Conservation (phyloP, 2,329 filamentous ascomycete species). For the Epichloe typhina region DNA sequence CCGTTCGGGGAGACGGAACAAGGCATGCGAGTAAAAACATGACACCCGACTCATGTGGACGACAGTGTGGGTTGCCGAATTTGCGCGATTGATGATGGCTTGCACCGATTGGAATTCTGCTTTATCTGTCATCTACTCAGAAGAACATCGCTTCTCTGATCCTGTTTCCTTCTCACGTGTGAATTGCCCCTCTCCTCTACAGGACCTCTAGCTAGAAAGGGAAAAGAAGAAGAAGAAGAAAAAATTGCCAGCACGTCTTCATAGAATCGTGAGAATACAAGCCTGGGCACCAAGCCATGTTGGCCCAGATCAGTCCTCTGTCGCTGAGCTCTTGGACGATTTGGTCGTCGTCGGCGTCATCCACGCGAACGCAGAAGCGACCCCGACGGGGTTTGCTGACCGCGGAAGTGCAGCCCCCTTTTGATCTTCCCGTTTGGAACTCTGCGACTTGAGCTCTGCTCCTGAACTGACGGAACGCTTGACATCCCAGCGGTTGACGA, state of each 20-base stretch:
- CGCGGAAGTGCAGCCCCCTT: conserved; percentile 34
- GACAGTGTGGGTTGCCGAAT: too few relatives aligned
- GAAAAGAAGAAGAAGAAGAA: too few relatives aligned
- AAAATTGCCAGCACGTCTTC: background rate
- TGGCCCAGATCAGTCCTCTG: conserved; percentile 9
- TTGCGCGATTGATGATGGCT: background rate
- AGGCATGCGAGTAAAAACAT: too few relatives aligned
- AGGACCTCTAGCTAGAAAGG: background rate
- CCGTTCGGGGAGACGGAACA: too few relatives aligned
- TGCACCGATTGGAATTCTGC: background rate
- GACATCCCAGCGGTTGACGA: conserved; percentile 35
- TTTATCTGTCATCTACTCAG: background rate
- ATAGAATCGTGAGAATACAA: background rate
- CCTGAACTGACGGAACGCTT: conserved; percentile 36
- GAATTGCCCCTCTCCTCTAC: conserved; percentile 9
- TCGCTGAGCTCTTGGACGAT: conserved; percentile 20
- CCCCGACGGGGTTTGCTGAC: conserved; percentile 71
- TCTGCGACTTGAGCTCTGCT: conserved; percentile 23
- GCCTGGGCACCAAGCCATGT: background rate
- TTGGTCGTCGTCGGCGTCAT: conserved; percentile 47
- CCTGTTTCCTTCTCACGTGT: conserved; percentile 2
- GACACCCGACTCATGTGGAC: too few relatives aligned
- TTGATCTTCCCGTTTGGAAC: conserved; percentile 24
- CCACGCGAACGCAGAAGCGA: conserved; percentile 91
- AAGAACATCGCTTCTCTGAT: background rate